A percentile compares a stretch with the other conserved stretches of the same genome.
Conservation (phyloP, 331 rosid genomes). For the Pyrus hybrid region DNA sequence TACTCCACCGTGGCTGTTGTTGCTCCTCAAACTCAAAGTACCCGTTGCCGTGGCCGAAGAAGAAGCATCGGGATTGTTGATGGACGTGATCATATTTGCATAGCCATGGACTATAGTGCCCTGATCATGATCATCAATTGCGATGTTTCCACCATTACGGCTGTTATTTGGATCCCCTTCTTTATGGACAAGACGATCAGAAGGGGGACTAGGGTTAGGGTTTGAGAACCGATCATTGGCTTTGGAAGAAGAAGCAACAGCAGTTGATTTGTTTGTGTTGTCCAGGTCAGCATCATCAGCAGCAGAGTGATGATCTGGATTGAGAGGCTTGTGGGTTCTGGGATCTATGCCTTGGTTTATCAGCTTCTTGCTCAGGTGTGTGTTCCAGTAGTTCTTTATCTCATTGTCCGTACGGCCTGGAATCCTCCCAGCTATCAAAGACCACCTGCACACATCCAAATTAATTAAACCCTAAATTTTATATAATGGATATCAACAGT, state of each 20-base stretch:
- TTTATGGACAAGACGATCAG: not conserved
- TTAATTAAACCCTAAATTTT: not conserved
- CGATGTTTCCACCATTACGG: not conserved
- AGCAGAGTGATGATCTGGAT: not conserved
- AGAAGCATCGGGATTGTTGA: not conserved
- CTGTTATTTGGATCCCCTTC: not conserved
- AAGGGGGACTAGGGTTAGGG: not conserved
- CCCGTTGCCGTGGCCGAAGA: not conserved
- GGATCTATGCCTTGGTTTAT: slow-evolving; percentile 88
- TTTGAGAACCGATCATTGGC: not conserved
- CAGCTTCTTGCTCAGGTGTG: slow-evolving; percentile 86
- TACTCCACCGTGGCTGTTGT: not conserved
- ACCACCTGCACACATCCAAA: slow-evolving; percentile 43
- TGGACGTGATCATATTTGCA: not conserved
- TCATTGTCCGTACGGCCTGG: slow-evolving; percentile 72
- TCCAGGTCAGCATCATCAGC: not conserved
- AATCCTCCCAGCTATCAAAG: slow-evolving; percentile 84
- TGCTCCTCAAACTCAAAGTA: not conserved
- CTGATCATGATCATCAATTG: not conserved
- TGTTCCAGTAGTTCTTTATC: slow-evolving; percentile 66
- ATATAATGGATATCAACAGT: not conserved
- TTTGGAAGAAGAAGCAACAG: slow-evolving; percentile 2
- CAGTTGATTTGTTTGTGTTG: not conserved
- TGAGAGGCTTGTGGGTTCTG: slow-evolving; percentile 73
- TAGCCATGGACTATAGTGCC: not conserved